Conservation (phyloP, 2,329 filamentous ascomycete genomes). For the Aspergillus chevalieri region DNA sequence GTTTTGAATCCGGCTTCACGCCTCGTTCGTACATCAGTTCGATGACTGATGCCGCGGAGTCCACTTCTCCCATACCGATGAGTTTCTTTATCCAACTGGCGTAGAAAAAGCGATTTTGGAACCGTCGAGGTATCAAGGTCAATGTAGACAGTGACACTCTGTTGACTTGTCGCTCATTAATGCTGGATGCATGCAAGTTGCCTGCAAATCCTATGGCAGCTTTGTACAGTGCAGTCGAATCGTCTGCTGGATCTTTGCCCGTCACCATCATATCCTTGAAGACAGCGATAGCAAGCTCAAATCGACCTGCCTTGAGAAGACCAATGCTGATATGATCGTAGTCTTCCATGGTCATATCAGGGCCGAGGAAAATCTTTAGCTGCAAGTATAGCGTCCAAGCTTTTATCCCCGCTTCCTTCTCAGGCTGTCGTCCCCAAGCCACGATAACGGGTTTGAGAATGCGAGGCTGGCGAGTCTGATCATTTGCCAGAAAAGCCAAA, state of each 20-base stretch:
- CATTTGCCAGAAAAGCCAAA: conserved; percentile 34
- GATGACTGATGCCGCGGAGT: conserved; percentile 66
- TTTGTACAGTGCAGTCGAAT: conserved; percentile 41
- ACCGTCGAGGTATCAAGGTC: conserved; percentile 46
- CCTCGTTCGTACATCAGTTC: conserved; percentile 67
- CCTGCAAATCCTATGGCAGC: conserved; percentile 34
- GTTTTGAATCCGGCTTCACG: conserved; percentile 63
- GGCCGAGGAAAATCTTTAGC: conserved; percentile 56
- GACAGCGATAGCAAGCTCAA: conserved; percentile 63
- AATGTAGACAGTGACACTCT: conserved; percentile 46
- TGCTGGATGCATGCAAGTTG: conserved; percentile 36
- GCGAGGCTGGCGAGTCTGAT: conserved; percentile 39
- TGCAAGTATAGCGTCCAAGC: conserved; percentile 64
- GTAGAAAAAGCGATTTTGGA: conserved; percentile 72
- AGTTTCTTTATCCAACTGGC: conserved; percentile 84
- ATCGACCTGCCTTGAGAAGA: conserved; percentile 61
- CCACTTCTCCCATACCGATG: conserved; percentile 64
- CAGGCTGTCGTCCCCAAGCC: conserved; percentile 53
- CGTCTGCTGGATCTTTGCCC: conserved; percentile 41
- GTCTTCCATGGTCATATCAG: conserved; percentile 61
- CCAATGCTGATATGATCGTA: conserved; percentile 69
- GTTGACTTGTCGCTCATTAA: conserved; percentile 41
- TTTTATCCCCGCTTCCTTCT: conserved; percentile 45
- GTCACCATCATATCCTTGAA: conserved; percentile 87
- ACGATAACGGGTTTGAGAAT: conserved; percentile 61